Evolutionary conservation across 169 alveolate genomes (phyloP), one percentile per base, ranked within the genome.

Genomic region (Plasmodium cynomolgi): DNA sequence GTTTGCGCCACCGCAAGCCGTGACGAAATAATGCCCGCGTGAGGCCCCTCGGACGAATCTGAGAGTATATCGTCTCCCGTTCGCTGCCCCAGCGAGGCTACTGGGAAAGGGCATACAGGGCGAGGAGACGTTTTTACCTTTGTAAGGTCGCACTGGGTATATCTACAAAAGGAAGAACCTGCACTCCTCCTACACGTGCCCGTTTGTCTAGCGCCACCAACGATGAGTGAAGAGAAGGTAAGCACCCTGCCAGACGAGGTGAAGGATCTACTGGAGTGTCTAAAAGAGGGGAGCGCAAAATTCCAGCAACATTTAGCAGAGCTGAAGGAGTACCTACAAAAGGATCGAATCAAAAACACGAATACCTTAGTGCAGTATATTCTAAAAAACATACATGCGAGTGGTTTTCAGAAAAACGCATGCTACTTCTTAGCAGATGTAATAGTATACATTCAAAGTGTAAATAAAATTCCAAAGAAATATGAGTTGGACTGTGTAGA

Each of bases 351-450:
- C 23, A 50, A 81, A 6, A 81, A 91, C 68, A 71, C 81, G 3
- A 91, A 54, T 11, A 58, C 13, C 2, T 68, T 91, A 73, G 44
- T 91, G 26, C 39, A 72, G 11, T 82, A 91, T 13, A 91, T 91
- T 75, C 23, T 71, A 9, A 29, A 72, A 31, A 81, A 91, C 29
- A 39, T 91, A 34, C 73, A 91, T 17, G 33, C 9, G 7, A 17
- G 41, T 13, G 85, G 81, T 33, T 73, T 91, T 47, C 62, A 81
- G 9, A 91, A 47, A 13, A 91, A 73, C 47, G 29, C 84, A 34
- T 41, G 95, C 77, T 56, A 71, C 83, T 91, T 81, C 44, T n/a
- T 91, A 72, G 84, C 91, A 37, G 95, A 91, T 68, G 41, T 91
- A 72, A n/a, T 91, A 20, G 72, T 82, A 47, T 83, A 91, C 34